Evolutionary conservation across 345 rosid genomes (phyloP).

Genomic region (Jatropha curcas): DNA sequence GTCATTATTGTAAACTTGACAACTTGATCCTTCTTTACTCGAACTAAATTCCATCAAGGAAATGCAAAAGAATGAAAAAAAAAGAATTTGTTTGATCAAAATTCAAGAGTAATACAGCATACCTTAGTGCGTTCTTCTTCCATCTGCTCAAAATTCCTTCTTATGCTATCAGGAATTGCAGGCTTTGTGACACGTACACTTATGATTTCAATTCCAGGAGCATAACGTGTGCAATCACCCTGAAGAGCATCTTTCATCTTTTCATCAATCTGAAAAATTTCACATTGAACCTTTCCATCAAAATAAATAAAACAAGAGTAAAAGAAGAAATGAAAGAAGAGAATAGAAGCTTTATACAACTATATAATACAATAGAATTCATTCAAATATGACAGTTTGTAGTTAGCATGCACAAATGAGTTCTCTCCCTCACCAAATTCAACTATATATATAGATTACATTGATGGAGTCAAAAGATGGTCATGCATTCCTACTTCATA

Average conservation of each 20-base stretch:
- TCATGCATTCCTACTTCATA: neutral
- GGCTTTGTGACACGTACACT: constrained; percentile 97
- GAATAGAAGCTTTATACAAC: neutral
- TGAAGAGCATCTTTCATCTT: constrained; percentile 97
- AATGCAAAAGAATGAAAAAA: neutral
- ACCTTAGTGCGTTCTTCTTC: constrained; percentile 97
- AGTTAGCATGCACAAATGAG: neutral
- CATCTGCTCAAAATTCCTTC: constrained; percentile 83
- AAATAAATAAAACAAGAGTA: neutral
- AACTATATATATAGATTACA: neutral
- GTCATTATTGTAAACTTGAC: too few species aligned
- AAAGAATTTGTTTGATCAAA: neutral
- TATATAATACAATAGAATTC: neutral
- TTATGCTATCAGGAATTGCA: constrained; percentile 70
- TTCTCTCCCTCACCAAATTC: neutral
- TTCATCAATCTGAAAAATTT: constrained; percentile 71
- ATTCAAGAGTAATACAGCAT: neutral
- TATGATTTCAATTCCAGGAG: constrained; percentile 90
- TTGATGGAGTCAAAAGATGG: neutral
- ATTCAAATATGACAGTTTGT: neutral
- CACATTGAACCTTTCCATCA: constrained; percentile 11
- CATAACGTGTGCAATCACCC: constrained; percentile 81
- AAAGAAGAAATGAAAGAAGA: neutral
- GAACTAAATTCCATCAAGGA: neutral
- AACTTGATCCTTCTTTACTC: neutral